Evolutionary conservation across 1,284 basidiomycete species (phyloP), one percentile per base, ranked within the genome.

Genomic region (Ganoderma multipileum): DNA sequence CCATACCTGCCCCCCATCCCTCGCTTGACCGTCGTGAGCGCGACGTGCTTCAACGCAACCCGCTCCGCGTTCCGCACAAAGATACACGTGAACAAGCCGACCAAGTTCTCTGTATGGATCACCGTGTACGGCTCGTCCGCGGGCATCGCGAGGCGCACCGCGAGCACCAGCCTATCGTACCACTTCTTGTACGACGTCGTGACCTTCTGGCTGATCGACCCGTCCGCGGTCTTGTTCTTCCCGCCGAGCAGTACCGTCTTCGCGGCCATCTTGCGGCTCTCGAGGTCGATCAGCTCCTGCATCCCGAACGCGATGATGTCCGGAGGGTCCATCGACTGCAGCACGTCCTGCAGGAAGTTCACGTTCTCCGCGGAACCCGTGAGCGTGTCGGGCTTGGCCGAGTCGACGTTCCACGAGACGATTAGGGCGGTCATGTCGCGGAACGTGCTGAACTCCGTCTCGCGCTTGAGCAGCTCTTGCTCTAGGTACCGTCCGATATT

Each of bases 261-360:
- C 16, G 97, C 96, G 0, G 94, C 93, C 80, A 98, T 90, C 80
- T 92, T 96, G 71, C 95, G 91, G 75, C 90, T 93, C 73, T 98
- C 96, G 14, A 99, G 87, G 78, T 98, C 96, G 71, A 99, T 94
- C 50, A 98, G 87, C 82, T 99, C 97, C 79, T 99, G 97, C 77
- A 99, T 93, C 1, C 96, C 96, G 78, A 99, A 98, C 2, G 91
- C 89, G 74, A 99, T 92, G 73, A 99, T 90, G 74, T 98, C 97
- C 0, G 97, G 95, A 9, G 84, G 80, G 28, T 92, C 88, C 33
- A 91, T 89, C 70, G 90, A 92, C 2, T 79, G 82, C 20, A 98
- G 83, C 5, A 89, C 89, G 52, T 95, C 86, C 20, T 87, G 83
- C 12, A 98, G 82, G 82, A 97, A 95, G 65, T 84, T 86, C 57